These are phyloP conservation scores for Wickerhamomyces subpelliculosus DNA, from an alignment of 805 yeast species.

Conservation along the genomic window DNA sequence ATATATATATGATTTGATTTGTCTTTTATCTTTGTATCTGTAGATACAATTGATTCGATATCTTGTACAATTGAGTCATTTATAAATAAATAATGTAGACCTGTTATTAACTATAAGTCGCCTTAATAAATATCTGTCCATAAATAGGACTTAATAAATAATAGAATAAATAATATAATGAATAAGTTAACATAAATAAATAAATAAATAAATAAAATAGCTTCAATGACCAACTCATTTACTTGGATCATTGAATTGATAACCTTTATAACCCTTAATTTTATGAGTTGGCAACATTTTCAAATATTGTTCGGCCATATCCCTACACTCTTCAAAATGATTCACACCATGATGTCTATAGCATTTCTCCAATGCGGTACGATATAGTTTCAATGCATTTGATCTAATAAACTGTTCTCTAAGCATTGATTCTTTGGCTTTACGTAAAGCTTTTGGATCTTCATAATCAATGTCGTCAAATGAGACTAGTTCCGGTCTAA, in stretches of 20 bases:
- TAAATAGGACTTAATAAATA: background rate
- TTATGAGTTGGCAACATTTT: conserved; percentile 67
- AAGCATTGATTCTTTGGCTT: conserved; percentile 71
- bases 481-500: conserved; percentile 65
- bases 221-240: conserved; percentile 32
- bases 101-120: no score
- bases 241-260: conserved; percentile 83
- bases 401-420: conserved; percentile 77
- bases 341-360: conserved; percentile 54
- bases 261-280: conserved; percentile 71
- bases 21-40: no score
- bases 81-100: no score
- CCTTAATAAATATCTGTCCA: no score
- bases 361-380: conserved; percentile 73
- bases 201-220: background rate
- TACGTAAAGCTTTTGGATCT: conserved; percentile 51
- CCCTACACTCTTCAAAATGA: conserved; percentile 74
- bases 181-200: background rate
- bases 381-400: conserved; percentile 57
- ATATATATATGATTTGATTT: no score
- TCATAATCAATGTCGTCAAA: conserved; percentile 78
- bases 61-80: no score
- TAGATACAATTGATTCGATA: no score
- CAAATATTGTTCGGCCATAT: conserved; percentile 67
- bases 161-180: background rate